Evolutionary conservation across 2,329 filamentous ascomycete genomes (phyloP), one percentile per base, ranked within the genome.

Genomic region (Drechslerella dactyloides): DNA sequence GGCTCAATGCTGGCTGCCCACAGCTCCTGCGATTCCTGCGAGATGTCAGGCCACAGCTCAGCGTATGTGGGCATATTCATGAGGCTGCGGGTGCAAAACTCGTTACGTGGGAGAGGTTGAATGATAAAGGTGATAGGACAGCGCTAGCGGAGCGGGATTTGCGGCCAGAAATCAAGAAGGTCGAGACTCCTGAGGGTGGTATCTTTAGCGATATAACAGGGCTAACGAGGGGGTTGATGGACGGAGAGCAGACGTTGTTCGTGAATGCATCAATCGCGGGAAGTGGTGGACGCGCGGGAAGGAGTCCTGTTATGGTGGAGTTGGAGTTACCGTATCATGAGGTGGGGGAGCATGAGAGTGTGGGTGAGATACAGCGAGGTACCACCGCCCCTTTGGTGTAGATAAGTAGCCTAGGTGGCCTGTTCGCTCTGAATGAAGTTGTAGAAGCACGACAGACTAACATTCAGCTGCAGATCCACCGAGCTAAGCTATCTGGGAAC

Each of bases 21-120:
- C 82, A 81, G 15, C 81, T 92, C 11, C 80, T 83, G 6, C 80
- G 81, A 56, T 82, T 84, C 0, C 79, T 91, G 24, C 85, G 83
- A 82, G 80, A 84, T 2, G 83, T 89, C 1, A 82, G 86, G 44
- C 90, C 90, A 4, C 80, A 82, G 62, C 80, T 92, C 58, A 85
- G 85, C 23, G 81, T 92, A n/a, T 91, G 87, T 76, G 89, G 90
- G 0, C 90, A 92, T 78, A 84, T 90, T 42, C 89, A 92, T 78
- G 85, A 86, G 73, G 87, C 83, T 3, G 81, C 89, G 74, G 89
- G 89, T 13, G 85, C 83, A 8, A 83, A 88, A 75, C 80, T 85
- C 23, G 82, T 92, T 30, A 78, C 78, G n/a, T 92, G 89, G 89
- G 82, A 84, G 72, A 76, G 84, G n/a, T 76, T 66, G 21, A 75